phyloP scores from a whole-genome alignment of 352 stramenopile species.

The Pythium rhizo-oryzae region DNA sequence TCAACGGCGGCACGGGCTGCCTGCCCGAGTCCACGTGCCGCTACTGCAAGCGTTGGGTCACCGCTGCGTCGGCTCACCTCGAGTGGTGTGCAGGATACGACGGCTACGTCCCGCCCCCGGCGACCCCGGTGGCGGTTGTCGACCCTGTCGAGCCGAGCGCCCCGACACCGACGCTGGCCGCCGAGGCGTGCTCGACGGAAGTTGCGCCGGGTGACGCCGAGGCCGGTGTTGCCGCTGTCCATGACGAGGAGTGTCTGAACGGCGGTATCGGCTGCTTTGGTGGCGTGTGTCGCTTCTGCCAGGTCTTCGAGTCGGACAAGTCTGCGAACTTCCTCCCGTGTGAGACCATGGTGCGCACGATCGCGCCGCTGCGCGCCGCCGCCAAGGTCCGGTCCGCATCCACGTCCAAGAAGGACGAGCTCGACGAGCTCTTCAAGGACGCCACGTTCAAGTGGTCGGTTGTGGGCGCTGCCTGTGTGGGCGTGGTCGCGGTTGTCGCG shows the following conservation, averaged over 20 bases:
- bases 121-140: background rate
- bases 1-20: slow-evolving; percentile 12
- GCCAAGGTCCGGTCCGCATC: background rate
- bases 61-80: slow-evolving; percentile 1
- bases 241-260: slow-evolving; percentile 17
- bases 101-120: background rate
- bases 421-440: slow-evolving; percentile 21
- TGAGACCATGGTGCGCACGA: slow-evolving; percentile 1
- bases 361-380: slow-evolving; percentile 10
- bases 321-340: slow-evolving; percentile 17
- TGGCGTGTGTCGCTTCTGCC: slow-evolving; percentile 20
- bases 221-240: slow-evolving; percentile 2
- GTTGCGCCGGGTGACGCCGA: slow-evolving; percentile 13
- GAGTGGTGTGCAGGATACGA: slow-evolving; percentile 9
- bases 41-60: slow-evolving; percentile 15
- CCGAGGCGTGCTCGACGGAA: slow-evolving; percentile 2
- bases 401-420: slow-evolving; percentile 10
- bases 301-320: slow-evolving; percentile 12
- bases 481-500: slow-evolving; percentile 35
- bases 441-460: slow-evolving; percentile 27
- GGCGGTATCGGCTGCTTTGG: slow-evolving; percentile 30
- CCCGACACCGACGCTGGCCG: slow-evolving; percentile 6
- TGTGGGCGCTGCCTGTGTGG: slow-evolving; percentile 22
- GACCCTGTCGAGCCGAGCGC: background rate
- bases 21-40: slow-evolving; percentile 8